Conservation (phyloP, 495 filamentous ascomycete genomes). For the Evernia prunastri region DNA sequence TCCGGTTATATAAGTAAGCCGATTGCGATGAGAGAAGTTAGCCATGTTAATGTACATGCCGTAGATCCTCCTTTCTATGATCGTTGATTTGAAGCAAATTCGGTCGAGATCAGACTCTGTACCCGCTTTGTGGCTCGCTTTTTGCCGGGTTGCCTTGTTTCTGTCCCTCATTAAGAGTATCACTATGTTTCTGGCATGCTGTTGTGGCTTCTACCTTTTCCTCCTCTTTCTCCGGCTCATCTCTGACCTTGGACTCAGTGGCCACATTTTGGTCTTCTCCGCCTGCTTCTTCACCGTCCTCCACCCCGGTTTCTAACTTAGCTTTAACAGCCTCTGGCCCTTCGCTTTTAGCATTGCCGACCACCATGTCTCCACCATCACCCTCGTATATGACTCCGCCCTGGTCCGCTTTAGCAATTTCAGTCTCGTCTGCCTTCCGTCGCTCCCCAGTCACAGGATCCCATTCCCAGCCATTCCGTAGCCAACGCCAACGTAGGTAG, state of each 20-base stretch:
- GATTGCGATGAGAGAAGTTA: no score
- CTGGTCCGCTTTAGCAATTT: slow-evolving; percentile 51
- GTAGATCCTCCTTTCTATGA: no score
- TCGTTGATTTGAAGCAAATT: no score
- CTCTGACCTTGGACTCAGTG: neutral
- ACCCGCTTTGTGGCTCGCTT: neutral
- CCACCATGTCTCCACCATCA: slow-evolving; percentile 31
- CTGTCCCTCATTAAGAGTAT: neutral
- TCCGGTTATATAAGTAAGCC: no score
- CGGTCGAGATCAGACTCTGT: neutral
- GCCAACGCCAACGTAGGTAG: slow-evolving; percentile 86
- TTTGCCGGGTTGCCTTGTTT: no score
- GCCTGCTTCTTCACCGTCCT: neutral
- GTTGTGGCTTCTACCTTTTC: neutral
- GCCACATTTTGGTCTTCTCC: neutral
- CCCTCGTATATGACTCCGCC: slow-evolving; percentile 60
- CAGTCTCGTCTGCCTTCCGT: slow-evolving; percentile 46
- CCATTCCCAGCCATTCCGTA: slow-evolving; percentile 79
- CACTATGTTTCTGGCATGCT: neutral
- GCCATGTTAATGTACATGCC: no score
- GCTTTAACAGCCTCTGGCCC: neutral
- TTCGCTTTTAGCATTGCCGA: neutral
- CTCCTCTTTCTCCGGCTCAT: neutral
- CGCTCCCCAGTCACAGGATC: slow-evolving; percentile 63
- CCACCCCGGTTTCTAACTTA: neutral